phyloP scores from a whole-genome alignment of 2,329 filamentous ascomycete genomes.

The Pseudocercospora macadamiae region DNA sequence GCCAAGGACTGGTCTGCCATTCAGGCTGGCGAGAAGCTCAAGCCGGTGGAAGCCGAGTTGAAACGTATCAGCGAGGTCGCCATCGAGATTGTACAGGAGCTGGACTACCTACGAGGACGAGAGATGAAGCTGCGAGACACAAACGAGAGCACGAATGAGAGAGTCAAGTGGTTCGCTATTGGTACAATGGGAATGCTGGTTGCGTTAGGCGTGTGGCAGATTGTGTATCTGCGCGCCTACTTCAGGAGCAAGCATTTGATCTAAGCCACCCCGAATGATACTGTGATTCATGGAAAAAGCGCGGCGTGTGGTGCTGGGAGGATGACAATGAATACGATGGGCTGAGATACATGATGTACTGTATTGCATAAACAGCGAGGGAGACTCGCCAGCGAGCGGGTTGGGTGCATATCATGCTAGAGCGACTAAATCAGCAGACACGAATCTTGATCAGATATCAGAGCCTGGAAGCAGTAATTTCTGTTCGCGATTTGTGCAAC shows the following conservation, averaged over 20 bases:
- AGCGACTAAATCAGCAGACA: neutral
- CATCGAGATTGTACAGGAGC: slow-evolving; percentile 83
- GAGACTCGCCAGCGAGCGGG: neutral
- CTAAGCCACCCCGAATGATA: slow-evolving; percentile 36
- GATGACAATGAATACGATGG: neutral
- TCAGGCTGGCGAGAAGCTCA: slow-evolving; percentile 94
- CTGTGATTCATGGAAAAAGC: neutral
- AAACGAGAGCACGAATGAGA: slow-evolving; percentile 98
- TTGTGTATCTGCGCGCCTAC: slow-evolving; percentile 95
- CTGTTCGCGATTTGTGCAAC: no score
- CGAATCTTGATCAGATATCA: neutral
- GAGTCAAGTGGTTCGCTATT: slow-evolving; percentile 98
- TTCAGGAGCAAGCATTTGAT: slow-evolving; percentile 73
- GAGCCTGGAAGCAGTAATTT: no score
- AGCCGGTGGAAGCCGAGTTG: slow-evolving; percentile 93
- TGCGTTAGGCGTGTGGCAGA: slow-evolving; percentile 91
- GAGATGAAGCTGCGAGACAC: slow-evolving; percentile 97
- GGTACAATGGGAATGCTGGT: slow-evolving; percentile 89
- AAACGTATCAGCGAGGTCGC: slow-evolving; percentile 90
- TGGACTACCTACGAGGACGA: slow-evolving; percentile 88
- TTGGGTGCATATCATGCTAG: neutral
- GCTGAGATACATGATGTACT: neutral
- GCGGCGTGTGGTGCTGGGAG: neutral
- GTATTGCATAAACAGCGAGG: slow-evolving; percentile 1
- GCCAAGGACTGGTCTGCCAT: slow-evolving; percentile 98